Conservation (phyloP, 768 basidiomycete species). For the Kwoniella mangroviensis region DNA sequence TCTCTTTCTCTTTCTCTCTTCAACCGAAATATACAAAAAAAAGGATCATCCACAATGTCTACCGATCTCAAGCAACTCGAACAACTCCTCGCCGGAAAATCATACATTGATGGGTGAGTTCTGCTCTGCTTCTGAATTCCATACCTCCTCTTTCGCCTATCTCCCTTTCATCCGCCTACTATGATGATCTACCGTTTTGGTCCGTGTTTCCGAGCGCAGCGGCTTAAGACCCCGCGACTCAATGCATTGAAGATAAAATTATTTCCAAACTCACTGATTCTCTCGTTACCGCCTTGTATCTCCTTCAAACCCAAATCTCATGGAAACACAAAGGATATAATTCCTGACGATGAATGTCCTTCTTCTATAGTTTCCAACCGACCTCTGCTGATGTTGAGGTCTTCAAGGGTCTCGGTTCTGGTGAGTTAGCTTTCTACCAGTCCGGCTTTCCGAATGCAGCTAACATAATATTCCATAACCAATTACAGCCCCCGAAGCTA, state of each 20-base stretch:
- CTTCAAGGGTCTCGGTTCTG: constrained; percentile 39
- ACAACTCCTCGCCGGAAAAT: constrained; percentile 73
- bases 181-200: constrained; percentile 59
- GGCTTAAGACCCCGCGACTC: constrained; percentile 58
- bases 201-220: constrained; percentile 59
- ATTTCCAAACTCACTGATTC: constrained; percentile 57
- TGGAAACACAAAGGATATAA: constrained; percentile 20
- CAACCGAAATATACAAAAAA: constrained; percentile 12
- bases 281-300: constrained; percentile 12
- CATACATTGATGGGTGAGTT: constrained; percentile 58
- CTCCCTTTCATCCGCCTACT: constrained; percentile 14
- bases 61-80: constrained; percentile 67
- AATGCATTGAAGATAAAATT: constrained; percentile 54
- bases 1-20: constrained; percentile 14
- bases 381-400: constrained; percentile 54
- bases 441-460: background rate
- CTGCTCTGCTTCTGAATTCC: background rate
- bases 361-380: constrained; percentile 42
- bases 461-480: background rate
- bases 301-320: background rate
- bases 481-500: constrained; percentile 65
- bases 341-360: background rate
- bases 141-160: constrained; percentile 13
- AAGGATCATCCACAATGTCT: constrained; percentile 44
- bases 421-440: constrained; percentile 22